phyloP scores from a whole-genome alignment of 73 alveolate genomes.

The Durusdinium trenchii region DNA sequence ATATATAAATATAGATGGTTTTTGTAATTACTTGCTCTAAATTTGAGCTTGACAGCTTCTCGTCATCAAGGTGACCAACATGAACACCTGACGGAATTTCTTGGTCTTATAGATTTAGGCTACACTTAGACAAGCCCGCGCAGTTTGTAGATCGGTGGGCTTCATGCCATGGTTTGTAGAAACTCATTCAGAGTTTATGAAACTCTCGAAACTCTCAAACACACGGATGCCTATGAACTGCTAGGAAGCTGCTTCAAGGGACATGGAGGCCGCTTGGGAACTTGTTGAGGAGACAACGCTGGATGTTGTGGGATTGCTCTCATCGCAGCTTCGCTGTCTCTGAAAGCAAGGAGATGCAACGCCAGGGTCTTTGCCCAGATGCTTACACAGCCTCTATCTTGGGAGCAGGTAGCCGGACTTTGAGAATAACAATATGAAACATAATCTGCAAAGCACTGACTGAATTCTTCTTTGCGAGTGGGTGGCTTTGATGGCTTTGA shows the following conservation, averaged over 20 bases:
- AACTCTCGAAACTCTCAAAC: no score
- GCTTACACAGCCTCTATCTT: slow-evolving; percentile 65
- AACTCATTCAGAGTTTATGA: no score
- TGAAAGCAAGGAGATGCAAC: slow-evolving; percentile 65
- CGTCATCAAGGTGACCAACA: no score
- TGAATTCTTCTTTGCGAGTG: no score
- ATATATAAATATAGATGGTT: not conserved
- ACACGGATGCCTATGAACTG: no score
- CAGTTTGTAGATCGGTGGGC: not conserved
- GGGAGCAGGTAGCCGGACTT: slow-evolving; percentile 29
- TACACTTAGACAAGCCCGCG: not conserved
- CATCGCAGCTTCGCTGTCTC: not conserved
- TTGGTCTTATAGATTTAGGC: not conserved
- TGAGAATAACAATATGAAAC: no score
- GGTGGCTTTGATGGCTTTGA: no score
- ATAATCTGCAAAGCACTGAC: not conserved
- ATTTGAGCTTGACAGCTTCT: no score
- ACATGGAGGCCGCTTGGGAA: slow-evolving; percentile 16
- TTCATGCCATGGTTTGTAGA: no score
- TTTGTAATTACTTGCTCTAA: no score
- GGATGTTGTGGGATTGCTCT: not conserved
- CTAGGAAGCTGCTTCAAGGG: slow-evolving; percentile 8
- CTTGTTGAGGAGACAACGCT: not conserved
- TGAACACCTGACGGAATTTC: no score
- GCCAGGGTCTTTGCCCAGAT: slow-evolving; percentile 59